Evolutionary conservation across 768 basidiomycete genomes (phyloP).

Genomic region (Lactarius deliciosus): DNA sequence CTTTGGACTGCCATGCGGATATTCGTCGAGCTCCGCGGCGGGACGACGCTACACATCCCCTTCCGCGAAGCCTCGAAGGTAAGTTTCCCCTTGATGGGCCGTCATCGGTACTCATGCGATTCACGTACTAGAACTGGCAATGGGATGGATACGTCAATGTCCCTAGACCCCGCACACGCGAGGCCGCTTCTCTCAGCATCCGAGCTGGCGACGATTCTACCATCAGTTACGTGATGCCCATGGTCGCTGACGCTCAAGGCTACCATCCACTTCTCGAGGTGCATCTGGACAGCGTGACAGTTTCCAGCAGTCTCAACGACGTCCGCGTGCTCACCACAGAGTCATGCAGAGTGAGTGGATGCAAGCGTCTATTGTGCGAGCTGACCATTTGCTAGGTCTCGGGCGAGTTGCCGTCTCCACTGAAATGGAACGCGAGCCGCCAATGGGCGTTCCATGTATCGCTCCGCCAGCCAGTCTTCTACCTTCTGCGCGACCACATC

Average conservation of each 20-base stretch:
- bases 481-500: slow-evolving; percentile 87
- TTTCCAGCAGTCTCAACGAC: slow-evolving; percentile 87
- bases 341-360: slow-evolving; percentile 64
- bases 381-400: slow-evolving; percentile 47
- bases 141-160: slow-evolving; percentile 68
- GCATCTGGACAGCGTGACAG: slow-evolving; percentile 72
- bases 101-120: not conserved
- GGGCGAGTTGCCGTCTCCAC: slow-evolving; percentile 73
- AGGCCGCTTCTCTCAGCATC: slow-evolving; percentile 71
- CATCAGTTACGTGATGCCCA: slow-evolving; percentile 80
- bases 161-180: slow-evolving; percentile 55
- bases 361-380: not conserved
- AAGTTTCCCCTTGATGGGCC: slow-evolving; percentile 2
- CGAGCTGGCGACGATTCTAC: slow-evolving; percentile 79
- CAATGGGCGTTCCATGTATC: slow-evolving; percentile 77
- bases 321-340: slow-evolving; percentile 74
- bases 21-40: slow-evolving; percentile 76
- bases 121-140: slow-evolving; percentile 73
- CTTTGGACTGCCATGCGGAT: slow-evolving; percentile 79
- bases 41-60: slow-evolving; percentile 79
- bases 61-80: slow-evolving; percentile 92
- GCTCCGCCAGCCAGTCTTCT: slow-evolving; percentile 69
- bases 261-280: slow-evolving; percentile 80
- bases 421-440: slow-evolving; percentile 78
- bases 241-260: slow-evolving; percentile 70